Percentiles rank a stretch among this genome's conserved stretches.
Evolutionary conservation across 495 filamentous ascomycete species (phyloP).

Genomic region (Neurospora sp.): DNA sequence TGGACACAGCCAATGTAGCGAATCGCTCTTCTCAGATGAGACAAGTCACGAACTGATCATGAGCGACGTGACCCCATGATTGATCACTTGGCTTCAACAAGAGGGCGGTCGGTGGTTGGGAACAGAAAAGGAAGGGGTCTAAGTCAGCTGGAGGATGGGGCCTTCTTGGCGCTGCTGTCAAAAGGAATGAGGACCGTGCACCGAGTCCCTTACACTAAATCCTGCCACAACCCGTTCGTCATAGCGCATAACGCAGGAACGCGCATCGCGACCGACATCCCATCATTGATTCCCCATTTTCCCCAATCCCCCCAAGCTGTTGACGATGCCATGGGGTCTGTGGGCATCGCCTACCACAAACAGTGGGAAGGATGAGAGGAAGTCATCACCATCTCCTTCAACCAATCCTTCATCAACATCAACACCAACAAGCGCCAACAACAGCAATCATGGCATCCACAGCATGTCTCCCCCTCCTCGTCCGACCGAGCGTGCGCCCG

Average conservation of each 20-base stretch:
- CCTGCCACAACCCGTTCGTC: neutral
- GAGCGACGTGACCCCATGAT: neutral
- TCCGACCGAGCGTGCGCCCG: neutral
- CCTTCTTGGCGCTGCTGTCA: neutral
- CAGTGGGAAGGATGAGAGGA: conserved; percentile 1
- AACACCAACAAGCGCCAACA: neutral
- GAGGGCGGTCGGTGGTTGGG: neutral
- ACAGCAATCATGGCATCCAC: neutral
- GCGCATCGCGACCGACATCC: neutral
- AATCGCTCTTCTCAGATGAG: neutral
- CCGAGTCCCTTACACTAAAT: neutral
- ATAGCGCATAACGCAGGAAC: neutral
- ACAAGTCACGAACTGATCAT: neutral
- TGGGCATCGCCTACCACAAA: conserved; percentile 7
- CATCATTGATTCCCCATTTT: neutral
- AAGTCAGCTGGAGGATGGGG: neutral
- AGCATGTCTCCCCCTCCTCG: neutral
- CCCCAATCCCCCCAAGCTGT: neutral
- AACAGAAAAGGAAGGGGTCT: neutral
- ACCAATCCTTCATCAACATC: neutral
- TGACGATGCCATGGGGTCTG: conserved; percentile 20
- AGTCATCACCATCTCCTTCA: neutral
- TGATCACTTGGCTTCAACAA: neutral
- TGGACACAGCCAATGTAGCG: neutral
- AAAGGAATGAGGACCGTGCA: neutral